Conservation (phyloP, 257 asterid genomes). For the Plectranthus barbatus region DNA sequence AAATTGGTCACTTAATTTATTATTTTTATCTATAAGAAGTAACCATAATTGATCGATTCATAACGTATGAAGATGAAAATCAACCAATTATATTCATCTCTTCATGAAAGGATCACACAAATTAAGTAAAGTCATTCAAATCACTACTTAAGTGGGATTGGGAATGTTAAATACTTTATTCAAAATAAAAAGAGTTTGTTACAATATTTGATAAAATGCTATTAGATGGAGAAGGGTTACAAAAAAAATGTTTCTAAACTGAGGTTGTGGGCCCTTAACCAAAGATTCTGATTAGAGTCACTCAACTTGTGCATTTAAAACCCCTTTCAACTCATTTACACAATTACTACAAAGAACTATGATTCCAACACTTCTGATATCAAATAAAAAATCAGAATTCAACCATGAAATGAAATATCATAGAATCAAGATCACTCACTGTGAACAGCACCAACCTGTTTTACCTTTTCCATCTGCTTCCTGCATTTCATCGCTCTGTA, state of each 20-base stretch:
- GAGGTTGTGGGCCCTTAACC: too few species aligned
- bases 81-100: too few species aligned
- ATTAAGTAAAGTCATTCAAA: too few species aligned
- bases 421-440: conserved; percentile 18
- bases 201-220: too few species aligned
- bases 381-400: not conserved
- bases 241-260: not conserved
- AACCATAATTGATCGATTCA: too few species aligned
- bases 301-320: too few species aligned
- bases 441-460: conserved; percentile 51
- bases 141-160: not conserved
- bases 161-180: not conserved
- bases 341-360: not conserved
- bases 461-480: conserved; percentile 27
- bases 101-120: too few species aligned
- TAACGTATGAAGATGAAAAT: too few species aligned
- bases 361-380: not conserved
- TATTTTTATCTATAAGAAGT: too few species aligned
- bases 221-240: not conserved
- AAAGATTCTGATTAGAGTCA: too few species aligned
- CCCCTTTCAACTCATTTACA: conserved; percentile 25
- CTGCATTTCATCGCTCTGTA: conserved; percentile 42
- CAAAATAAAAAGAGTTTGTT: not conserved
- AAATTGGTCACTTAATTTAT: too few species aligned
- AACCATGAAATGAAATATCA: not conserved